A percentile compares a stretch with the other conserved stretches of the same genome.
Conservation (phyloP, 768 basidiomycete species). For the Pleurotus giganteus region DNA sequence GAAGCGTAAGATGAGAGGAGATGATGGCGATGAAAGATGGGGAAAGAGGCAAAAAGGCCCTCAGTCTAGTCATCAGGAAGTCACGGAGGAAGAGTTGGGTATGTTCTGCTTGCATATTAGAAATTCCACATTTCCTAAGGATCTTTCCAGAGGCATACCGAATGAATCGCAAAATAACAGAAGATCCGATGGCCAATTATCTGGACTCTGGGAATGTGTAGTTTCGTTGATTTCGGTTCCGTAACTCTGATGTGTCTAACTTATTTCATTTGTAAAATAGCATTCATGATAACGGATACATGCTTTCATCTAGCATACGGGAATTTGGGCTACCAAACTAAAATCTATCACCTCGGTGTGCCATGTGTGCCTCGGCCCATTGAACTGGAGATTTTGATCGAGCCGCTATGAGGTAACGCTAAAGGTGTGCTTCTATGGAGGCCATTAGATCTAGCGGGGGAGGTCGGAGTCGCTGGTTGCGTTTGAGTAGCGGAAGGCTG, state of each 20-base stretch:
- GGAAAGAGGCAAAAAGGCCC: slow-evolving; percentile 60
- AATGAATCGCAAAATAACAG: slow-evolving; percentile 67
- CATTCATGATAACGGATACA: neutral
- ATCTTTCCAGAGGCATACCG: slow-evolving; percentile 80
- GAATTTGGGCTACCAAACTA: too few relatives aligned
- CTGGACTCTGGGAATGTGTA: slow-evolving; percentile 51
- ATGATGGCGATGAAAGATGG: slow-evolving; percentile 54
- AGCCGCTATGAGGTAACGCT: slow-evolving; percentile 17
- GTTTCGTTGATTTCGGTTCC: neutral
- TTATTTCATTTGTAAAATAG: neutral
- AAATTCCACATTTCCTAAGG: slow-evolving; percentile 15
- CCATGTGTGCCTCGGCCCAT: slow-evolving; percentile 12
- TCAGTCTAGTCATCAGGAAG: slow-evolving; percentile 63
- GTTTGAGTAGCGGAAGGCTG: slow-evolving; percentile 22
- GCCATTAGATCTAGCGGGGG: slow-evolving; percentile 15
- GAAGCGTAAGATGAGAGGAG: slow-evolving; percentile 68
- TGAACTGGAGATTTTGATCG: slow-evolving; percentile 15
- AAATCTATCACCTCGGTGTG: neutral
- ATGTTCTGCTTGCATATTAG: slow-evolving; percentile 22
- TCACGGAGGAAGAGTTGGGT: slow-evolving; percentile 89
- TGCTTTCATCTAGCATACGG: too few relatives aligned
- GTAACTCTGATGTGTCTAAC: neutral
- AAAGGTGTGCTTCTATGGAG: neutral
- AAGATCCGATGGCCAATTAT: slow-evolving; percentile 95
- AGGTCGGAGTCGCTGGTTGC: slow-evolving; percentile 30